These are phyloP conservation scores for Fusarium camptoceras DNA, from an alignment of 2,329 filamentous ascomycete species.

Conservation along the genomic window DNA sequence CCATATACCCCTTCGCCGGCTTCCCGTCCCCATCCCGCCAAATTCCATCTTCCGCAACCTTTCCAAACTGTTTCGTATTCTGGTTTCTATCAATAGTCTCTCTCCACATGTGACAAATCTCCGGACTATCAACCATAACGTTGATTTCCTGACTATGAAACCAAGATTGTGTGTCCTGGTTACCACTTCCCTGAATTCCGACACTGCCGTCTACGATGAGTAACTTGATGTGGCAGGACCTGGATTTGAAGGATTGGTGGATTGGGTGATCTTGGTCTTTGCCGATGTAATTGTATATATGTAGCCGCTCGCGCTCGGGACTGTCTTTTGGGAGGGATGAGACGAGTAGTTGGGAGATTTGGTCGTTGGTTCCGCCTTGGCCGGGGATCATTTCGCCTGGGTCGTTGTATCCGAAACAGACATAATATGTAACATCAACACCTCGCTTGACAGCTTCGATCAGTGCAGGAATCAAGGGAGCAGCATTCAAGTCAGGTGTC, in stretches of 20 bases:
- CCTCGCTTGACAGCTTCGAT: slow-evolving; percentile 74
- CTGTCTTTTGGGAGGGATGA: slow-evolving; percentile 61
- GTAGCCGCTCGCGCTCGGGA: slow-evolving; percentile 54
- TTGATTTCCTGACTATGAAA: slow-evolving; percentile 84
- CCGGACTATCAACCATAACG: slow-evolving; percentile 74
- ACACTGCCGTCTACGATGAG: slow-evolving; percentile 78
- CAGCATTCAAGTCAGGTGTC: slow-evolving; percentile 80
- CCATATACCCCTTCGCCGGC: slow-evolving; percentile 33
- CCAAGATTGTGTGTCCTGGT: slow-evolving; percentile 85
- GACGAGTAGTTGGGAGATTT: slow-evolving; percentile 72
- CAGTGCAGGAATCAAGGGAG: slow-evolving; percentile 73
- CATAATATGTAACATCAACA: slow-evolving; percentile 74
- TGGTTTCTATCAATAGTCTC: slow-evolving; percentile 72
- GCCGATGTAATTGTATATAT: slow-evolving; percentile 77
- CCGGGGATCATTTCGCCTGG: slow-evolving; percentile 79
- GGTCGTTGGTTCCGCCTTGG: slow-evolving; percentile 82
- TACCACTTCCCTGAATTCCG: slow-evolving; percentile 79
- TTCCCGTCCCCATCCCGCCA: slow-evolving; percentile 34
- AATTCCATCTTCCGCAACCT: slow-evolving; percentile 39
- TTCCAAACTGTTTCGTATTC: slow-evolving; percentile 71
- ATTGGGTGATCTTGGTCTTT: slow-evolving; percentile 79
- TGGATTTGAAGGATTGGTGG: slow-evolving; percentile 71
- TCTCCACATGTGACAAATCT: slow-evolving; percentile 72
- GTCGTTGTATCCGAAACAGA: slow-evolving; percentile 85
- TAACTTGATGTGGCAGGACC: slow-evolving; percentile 82